Conservation (phyloP, 2,329 filamentous ascomycete species). For the Stromatinia cepivora region DNA sequence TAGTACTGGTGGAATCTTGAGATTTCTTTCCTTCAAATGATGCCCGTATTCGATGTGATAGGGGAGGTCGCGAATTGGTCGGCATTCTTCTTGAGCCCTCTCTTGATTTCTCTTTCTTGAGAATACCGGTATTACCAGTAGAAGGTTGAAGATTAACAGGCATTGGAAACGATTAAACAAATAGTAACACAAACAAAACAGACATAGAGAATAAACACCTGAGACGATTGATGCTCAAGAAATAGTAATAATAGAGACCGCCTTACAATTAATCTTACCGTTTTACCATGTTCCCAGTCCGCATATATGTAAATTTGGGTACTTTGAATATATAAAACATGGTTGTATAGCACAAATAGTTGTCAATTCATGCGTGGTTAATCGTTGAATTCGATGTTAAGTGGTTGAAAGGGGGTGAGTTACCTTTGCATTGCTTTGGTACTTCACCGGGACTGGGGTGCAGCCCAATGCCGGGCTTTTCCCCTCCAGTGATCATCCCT, state of each 20-base stretch:
- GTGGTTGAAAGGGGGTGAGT: slow-evolving; percentile 11
- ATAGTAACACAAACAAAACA: neutral
- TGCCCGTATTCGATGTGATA: slow-evolving; percentile 38
- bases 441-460: slow-evolving; percentile 11
- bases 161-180: slow-evolving; percentile 14
- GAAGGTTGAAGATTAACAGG: slow-evolving; percentile 19
- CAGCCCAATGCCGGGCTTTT: slow-evolving; percentile 1
- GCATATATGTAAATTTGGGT: neutral
- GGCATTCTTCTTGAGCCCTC: slow-evolving; percentile 19
- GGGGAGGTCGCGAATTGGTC: slow-evolving; percentile 37
- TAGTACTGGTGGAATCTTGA: slow-evolving; percentile 6
- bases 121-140: neutral
- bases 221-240: slow-evolving; percentile 6
- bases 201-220: neutral
- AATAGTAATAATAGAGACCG: neutral
- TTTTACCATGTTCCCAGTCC: slow-evolving; percentile 11
- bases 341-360: slow-evolving; percentile 46
- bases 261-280: slow-evolving; percentile 17
- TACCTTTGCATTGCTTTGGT: slow-evolving; percentile 9
- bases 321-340: slow-evolving; percentile 29
- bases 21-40: slow-evolving; percentile 38
- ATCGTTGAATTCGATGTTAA: slow-evolving; percentile 43
- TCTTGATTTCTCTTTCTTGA: slow-evolving; percentile 3
- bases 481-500: neutral
- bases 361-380: slow-evolving; percentile 56